Conservation (phyloP, 2,329 filamentous ascomycete species). For the Kalaharituber pfeilii region DNA sequence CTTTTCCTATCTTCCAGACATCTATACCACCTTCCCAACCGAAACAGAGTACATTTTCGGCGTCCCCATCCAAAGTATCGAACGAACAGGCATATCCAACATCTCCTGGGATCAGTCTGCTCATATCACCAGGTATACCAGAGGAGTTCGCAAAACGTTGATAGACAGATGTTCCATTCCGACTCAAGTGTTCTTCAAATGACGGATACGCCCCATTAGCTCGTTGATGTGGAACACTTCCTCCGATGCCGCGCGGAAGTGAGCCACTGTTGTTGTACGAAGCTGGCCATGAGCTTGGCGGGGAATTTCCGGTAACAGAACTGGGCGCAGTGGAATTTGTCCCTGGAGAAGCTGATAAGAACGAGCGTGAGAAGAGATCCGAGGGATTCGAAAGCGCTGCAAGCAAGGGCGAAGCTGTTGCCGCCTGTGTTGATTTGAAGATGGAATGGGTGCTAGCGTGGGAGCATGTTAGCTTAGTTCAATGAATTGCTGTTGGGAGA, state of each 20-base stretch:
- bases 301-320: conserved; percentile 2
- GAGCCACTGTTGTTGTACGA: conserved; percentile 9
- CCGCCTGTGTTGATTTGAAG: neutral
- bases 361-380: conserved; percentile 15
- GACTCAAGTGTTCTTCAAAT: neutral
- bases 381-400: conserved; percentile 14
- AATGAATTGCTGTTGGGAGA: neutral
- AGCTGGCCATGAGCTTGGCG: conserved; percentile 18
- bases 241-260: neutral
- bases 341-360: neutral
- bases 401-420: conserved; percentile 17
- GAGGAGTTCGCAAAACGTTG: neutral
- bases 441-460: neutral
- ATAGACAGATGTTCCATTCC: neutral
- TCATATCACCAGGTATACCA: neutral
- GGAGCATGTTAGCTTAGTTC: neutral
- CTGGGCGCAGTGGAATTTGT: neutral
- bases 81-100: conserved; percentile 1
- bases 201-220: neutral
- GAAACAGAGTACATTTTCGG: conserved; percentile 22
- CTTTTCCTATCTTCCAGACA: conserved; percentile 22
- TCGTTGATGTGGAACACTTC: neutral
- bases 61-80: conserved; percentile 6
- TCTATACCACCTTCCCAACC: conserved; percentile 23
- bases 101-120: neutral